A percentile compares a stretch with the other conserved stretches of the same genome.
Conservation (phyloP, 2,329 filamentous ascomycete species). For the Colletotrichum lini region DNA sequence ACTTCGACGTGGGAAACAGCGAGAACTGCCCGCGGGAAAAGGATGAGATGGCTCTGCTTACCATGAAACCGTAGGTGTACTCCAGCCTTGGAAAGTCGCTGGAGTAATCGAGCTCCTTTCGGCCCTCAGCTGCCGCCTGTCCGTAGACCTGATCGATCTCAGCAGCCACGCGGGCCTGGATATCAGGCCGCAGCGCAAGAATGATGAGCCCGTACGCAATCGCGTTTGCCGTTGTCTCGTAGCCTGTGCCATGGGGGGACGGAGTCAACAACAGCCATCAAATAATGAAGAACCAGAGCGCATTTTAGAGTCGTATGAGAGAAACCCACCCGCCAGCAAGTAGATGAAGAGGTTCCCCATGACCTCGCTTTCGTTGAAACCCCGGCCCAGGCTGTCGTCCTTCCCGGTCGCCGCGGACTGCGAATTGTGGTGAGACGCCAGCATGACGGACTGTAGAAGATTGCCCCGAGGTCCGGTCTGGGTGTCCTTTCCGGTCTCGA, state of each 20-base stretch:
- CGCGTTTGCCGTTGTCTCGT: conserved; percentile 1
- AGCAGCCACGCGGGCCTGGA: neutral
- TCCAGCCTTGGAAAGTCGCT: neutral
- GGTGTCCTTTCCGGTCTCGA: conserved; percentile 1
- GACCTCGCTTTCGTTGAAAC: conserved; percentile 4
- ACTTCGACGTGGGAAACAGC: no score
- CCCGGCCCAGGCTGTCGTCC: conserved; percentile 13
- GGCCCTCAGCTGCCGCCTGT: conserved; percentile 5
- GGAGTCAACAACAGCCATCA: neutral
- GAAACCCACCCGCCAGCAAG: conserved; percentile 1
- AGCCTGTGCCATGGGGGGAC: neutral
- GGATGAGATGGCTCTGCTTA: neutral
- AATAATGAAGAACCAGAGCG: no score
- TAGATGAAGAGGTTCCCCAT: conserved; percentile 14
- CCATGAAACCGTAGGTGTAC: conserved; percentile 13
- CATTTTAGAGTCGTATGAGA: no score
- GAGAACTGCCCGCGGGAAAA: neutral
- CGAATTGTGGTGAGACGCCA: neutral
- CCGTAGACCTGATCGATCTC: conserved; percentile 1
- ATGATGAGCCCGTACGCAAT: conserved; percentile 2
- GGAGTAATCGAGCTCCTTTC: conserved; percentile 7
- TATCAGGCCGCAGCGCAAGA: neutral
- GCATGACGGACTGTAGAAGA: neutral
- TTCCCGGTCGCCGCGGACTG: neutral
- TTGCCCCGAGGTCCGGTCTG: conserved; percentile 4